Percentiles rank a stretch among this genome's conserved stretches.
phyloP scores from a whole-genome alignment of 1,284 basidiomycete species.

The Mrakiaceae sp. region DNA sequence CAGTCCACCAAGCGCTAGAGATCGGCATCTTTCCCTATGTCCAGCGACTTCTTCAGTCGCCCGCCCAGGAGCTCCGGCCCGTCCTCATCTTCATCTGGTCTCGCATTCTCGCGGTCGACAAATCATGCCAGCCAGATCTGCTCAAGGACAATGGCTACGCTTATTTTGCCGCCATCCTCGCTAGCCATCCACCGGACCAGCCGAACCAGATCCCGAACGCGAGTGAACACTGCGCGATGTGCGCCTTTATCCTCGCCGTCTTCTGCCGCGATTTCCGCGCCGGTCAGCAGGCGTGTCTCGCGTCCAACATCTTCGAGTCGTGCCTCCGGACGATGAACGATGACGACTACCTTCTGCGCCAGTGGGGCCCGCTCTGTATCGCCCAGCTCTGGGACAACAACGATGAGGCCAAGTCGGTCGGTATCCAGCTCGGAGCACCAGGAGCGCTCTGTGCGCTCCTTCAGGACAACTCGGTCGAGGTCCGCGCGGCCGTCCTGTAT shows the following conservation, averaged over 20 bases:
- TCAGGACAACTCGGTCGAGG: constrained; percentile 82
- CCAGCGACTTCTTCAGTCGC: constrained; percentile 87
- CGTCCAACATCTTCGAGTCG: constrained; percentile 76
- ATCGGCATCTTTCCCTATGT: constrained; percentile 99
- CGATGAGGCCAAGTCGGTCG: constrained; percentile 80
- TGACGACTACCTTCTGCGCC: constrained; percentile 80
- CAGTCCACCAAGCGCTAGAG: constrained; percentile 90
- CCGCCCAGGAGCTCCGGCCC: constrained; percentile 85
- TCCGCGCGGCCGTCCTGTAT: constrained; percentile 80
- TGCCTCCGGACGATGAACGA: constrained; percentile 74
- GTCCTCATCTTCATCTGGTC: constrained; percentile 99
- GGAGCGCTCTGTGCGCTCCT: constrained; percentile 57
- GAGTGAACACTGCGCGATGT: constrained; percentile 97
- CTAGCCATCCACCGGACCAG: constrained; percentile 26
- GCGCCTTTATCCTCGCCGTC: constrained; percentile 90
- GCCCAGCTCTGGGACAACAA: constrained; percentile 91
- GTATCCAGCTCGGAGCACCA: constrained; percentile 44
- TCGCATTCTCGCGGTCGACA: constrained; percentile 88
- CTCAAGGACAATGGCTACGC: constrained; percentile 75
- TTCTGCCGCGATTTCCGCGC: constrained; percentile 77
- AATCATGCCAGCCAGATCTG: constrained; percentile 81
- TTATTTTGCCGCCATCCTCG: constrained; percentile 75
- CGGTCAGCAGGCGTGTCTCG: constrained; percentile 77
- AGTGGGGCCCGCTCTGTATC: constrained; percentile 90
- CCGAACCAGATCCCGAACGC: constrained; percentile 65